These are phyloP conservation scores for Starmerella etchellsii DNA, from an alignment of 805 yeast genomes.

Conservation along the genomic window DNA sequence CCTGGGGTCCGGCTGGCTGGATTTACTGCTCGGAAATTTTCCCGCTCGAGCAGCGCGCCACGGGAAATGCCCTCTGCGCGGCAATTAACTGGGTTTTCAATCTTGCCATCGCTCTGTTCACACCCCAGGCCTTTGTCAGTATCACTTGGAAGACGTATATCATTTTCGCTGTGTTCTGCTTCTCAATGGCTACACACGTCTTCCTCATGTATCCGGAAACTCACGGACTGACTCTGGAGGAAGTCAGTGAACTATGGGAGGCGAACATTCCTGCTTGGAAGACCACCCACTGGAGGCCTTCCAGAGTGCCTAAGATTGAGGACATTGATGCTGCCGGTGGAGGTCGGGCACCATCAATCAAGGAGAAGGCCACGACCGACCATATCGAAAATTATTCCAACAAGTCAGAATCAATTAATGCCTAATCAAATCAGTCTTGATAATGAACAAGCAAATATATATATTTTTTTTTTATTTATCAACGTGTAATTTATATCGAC, in stretches of 20 bases:
- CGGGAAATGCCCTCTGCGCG: conserved; percentile 55
- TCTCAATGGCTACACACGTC: conserved; percentile 36
- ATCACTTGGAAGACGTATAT: conserved; percentile 50
- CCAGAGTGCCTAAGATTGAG: no score
- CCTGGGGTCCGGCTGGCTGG: conserved; percentile 81
- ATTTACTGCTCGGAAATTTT: conserved; percentile 47
- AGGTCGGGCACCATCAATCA: no score
- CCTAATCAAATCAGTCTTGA: no score
- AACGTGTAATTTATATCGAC: not conserved
- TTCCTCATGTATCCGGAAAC: conserved; percentile 50
- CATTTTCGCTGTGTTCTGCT: conserved; percentile 24
- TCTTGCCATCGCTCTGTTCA: conserved; percentile 54
- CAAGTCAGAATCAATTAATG: no score
- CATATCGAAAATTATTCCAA: no score
- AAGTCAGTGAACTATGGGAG: conserved; percentile 50
- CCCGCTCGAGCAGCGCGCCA: conserved; percentile 64
- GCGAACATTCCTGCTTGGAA: conserved; percentile 22
- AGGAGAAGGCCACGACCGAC: no score
- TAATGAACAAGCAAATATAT: no score
- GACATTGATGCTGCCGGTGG: no score
- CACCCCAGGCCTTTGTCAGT: conserved; percentile 43
- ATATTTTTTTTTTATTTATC: not conserved
- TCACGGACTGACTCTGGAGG: conserved; percentile 53
- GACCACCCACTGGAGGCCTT: conserved; percentile 16
- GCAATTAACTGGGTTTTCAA: conserved; percentile 74